Base-by-base conservation (phyloP, 768 basidiomycete species). In the Coprinellus aureogranulatus region DNA sequence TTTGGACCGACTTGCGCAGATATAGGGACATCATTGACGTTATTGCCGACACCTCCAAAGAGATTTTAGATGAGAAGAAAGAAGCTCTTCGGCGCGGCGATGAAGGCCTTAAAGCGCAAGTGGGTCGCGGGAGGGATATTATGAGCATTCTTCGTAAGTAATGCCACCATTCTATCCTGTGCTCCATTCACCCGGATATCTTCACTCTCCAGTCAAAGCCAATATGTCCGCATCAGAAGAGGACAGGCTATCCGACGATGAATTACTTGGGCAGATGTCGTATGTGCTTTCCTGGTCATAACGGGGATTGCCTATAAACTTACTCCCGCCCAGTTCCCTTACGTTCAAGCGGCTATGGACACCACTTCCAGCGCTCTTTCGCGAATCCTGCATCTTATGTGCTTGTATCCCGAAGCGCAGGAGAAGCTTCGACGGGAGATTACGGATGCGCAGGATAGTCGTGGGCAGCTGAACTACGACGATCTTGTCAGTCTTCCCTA, bases 71-170 rank as follows among this genome's bases (percentile, higher is more conserved):
- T 22, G 61, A 64, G 23, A 80, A 80, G 68, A 76, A 74, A 57
- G 59, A 57, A 27, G 70, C 73, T 10, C 55, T 79, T 5, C 61
- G 60, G 20, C 61, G 66, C 22, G 75, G 74, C 2, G 75, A 78
- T 30, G 70, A 72, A 22, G 73, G 67, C 0, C 55, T 75, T 2
- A 55, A 62, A 3, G 62, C 56, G 9, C 71, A 77, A 53, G 67
- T 75, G 41, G 74, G 70, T 4, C 66, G 68, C 57, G 78, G 77
- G 18, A 78, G 77, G 54, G 80, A 82, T 60, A 70, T 82, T 20
- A 75, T 81, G 61, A 81, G 75, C 54, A 68, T 79, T 27, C 65
- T 81, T 11, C 64, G 81, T 82, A 61, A 37, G 77, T 62, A 11
- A 8, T 3, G 48, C 18, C 16, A 39, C n/a, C n/a, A n/a, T n/a